Conservation (phyloP, 2,329 filamentous ascomycete species). For the Diaporthe nobilis region DNA sequence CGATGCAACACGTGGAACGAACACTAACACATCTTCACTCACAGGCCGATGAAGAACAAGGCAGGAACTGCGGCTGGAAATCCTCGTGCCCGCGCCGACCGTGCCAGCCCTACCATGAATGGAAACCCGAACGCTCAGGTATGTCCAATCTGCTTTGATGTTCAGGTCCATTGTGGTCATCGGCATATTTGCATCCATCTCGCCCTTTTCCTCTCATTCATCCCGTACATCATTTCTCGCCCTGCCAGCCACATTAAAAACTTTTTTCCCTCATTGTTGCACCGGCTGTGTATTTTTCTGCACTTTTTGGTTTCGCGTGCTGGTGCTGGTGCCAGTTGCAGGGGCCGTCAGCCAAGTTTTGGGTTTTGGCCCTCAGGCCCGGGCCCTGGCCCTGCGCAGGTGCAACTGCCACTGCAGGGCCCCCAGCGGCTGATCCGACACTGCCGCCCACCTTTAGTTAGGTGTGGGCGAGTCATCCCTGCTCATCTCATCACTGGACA, state of each 20-base stretch:
- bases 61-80: constrained; percentile 77
- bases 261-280: constrained; percentile 29
- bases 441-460: constrained; percentile 35
- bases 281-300: background rate
- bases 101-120: constrained; percentile 72
- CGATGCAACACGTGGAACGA: too few relatives aligned
- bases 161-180: constrained; percentile 22
- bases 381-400: constrained; percentile 23
- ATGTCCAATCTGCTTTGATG: constrained; percentile 50
- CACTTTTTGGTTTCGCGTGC: constrained; percentile 5
- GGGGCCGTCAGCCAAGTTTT: constrained; percentile 37
- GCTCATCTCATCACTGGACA: constrained; percentile 37
- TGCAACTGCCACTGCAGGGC: constrained; percentile 12
- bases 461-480: constrained; percentile 39
- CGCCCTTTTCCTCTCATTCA: background rate
- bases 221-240: background rate
- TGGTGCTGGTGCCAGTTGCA: constrained; percentile 1
- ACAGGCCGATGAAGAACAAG: constrained; percentile 83
- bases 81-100: constrained; percentile 75
- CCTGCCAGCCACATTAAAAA: background rate
- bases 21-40: constrained; percentile 45
- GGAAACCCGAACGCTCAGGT: constrained; percentile 69
- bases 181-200: background rate
- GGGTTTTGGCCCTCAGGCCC: constrained; percentile 38
- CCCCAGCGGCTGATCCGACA: constrained; percentile 34